A percentile compares a stretch with the other conserved stretches of the same genome.
phyloP scores from a whole-genome alignment of 495 filamentous ascomycete species.

The Talaromyces ruber region DNA sequence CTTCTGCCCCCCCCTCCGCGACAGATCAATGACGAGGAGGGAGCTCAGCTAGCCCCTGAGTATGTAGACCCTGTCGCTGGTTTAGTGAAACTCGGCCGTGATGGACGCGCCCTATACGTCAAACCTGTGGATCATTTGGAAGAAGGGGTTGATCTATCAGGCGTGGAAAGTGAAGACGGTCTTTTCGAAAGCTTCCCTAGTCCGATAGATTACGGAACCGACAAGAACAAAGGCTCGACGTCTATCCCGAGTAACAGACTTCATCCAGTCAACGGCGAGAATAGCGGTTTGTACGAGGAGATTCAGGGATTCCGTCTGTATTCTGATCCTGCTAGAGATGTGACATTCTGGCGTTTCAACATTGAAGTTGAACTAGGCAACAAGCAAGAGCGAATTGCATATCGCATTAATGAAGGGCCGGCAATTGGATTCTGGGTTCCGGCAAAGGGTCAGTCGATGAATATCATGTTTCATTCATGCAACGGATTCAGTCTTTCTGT shows the following conservation, averaged over 20 bases:
- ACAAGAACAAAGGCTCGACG: slow-evolving; percentile 14
- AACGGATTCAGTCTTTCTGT: slow-evolving; percentile 87
- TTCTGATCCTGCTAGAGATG: slow-evolving; percentile 71
- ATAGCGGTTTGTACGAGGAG: slow-evolving; percentile 64
- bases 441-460: slow-evolving; percentile 78
- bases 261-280: slow-evolving; percentile 57
- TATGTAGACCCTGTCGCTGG: slow-evolving; percentile 88
- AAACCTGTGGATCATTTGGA: slow-evolving; percentile 76
- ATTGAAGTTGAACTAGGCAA: slow-evolving; percentile 79
- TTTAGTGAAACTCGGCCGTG: slow-evolving; percentile 70
- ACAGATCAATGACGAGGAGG: slow-evolving; percentile 52
- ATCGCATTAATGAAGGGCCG: slow-evolving; percentile 88
- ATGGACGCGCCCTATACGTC: slow-evolving; percentile 73
- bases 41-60: slow-evolving; percentile 58
- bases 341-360: slow-evolving; percentile 96
- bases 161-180: slow-evolving; percentile 67
- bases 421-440: slow-evolving; percentile 94
- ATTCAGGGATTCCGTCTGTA: slow-evolving; percentile 76
- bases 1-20: slow-evolving; percentile 73
- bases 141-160: slow-evolving; percentile 64
- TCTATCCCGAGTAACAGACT: slow-evolving; percentile 34
- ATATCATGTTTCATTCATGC: slow-evolving; percentile 96
- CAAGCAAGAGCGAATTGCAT: slow-evolving; percentile 77
- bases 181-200: slow-evolving; percentile 58
- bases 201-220: slow-evolving; percentile 30